Percentiles rank a stretch among this genome's conserved stretches.
Conservation (phyloP, 192 early-diverging fungal species). For the Backusella morwellensis region DNA sequence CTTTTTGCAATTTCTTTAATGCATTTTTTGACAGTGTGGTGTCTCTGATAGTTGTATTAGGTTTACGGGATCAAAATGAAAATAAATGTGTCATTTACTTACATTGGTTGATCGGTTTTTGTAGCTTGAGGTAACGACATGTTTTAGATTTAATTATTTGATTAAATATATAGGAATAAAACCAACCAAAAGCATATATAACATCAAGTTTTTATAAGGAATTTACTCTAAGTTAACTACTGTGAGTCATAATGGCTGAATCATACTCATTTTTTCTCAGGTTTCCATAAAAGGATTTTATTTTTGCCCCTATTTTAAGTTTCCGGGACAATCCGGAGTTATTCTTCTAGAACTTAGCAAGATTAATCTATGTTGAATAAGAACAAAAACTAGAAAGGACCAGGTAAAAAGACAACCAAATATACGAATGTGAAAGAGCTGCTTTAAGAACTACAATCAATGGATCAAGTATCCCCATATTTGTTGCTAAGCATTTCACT, state of each 20-base stretch:
- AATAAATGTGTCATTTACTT: not conserved
- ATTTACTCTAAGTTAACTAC: not conserved
- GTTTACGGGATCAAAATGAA: not conserved
- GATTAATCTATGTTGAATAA: too few species aligned
- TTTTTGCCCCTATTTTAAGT: not conserved
- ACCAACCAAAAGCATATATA: not conserved
- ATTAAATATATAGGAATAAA: not conserved
- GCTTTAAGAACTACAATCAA: too few species aligned
- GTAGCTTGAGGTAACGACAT: not conserved
- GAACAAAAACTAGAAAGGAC: too few species aligned
- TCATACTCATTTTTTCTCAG: not conserved
- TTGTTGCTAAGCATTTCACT: too few species aligned
- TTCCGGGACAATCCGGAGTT: too few species aligned
- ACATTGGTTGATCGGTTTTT: not conserved
- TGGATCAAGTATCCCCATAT: too few species aligned
- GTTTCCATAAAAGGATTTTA: not conserved
- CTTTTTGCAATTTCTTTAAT: conserved; percentile 92
- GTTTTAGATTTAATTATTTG: not conserved
- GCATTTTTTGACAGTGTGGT: conserved; percentile 87
- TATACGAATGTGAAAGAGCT: too few species aligned
- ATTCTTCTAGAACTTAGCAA: too few species aligned
- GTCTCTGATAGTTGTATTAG: conserved; percentile 64
- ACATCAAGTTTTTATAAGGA: not conserved
- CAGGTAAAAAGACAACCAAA: too few species aligned
- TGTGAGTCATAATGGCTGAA: conserved; percentile 1